Evolutionary conservation across 2,329 filamentous ascomycete species (phyloP).

Genomic region (Penicillium sp.): DNA sequence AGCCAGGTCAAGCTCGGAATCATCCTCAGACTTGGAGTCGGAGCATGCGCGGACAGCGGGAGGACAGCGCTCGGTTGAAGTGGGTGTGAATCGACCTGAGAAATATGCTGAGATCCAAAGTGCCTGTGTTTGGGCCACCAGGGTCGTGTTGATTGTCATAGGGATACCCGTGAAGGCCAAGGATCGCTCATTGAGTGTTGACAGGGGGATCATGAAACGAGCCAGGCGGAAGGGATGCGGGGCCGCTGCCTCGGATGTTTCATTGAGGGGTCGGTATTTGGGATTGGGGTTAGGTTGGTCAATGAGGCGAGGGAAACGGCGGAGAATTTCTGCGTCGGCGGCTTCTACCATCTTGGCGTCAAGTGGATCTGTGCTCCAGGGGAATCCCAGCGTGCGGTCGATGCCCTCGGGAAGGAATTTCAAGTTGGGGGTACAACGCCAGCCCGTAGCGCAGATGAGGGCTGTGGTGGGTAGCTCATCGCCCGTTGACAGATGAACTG

Average conservation of each 20-base stretch:
- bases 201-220: conserved; percentile 49
- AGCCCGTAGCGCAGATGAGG: conserved; percentile 59
- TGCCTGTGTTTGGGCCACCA: conserved; percentile 51
- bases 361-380: conserved; percentile 37
- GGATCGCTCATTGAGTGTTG: conserved; percentile 42
- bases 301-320: conserved; percentile 51
- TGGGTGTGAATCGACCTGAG: conserved; percentile 48
- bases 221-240: conserved; percentile 50
- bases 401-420: conserved; percentile 49
- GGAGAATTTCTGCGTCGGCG: conserved; percentile 54
- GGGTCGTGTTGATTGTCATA: conserved; percentile 47
- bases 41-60: conserved; percentile 8
- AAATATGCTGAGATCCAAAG: conserved; percentile 69
- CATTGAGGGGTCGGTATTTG: conserved; percentile 30
- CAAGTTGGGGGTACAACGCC: conserved; percentile 52
- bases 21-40: conserved; percentile 14
- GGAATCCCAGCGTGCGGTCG: conserved; percentile 50
- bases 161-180: conserved; percentile 53
- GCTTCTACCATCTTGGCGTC: conserved; percentile 37
- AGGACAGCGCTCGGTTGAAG: conserved; percentile 25
- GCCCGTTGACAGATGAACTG: conserved; percentile 52
- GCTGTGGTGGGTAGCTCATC: conserved; percentile 49
- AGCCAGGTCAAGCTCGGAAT: conserved; percentile 37
- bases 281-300: conserved; percentile 39
- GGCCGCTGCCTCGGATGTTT: conserved; percentile 37